Base-by-base conservation (phyloP, 768 basidiomycete genomes). In the Termitomyces sp. region DNA sequence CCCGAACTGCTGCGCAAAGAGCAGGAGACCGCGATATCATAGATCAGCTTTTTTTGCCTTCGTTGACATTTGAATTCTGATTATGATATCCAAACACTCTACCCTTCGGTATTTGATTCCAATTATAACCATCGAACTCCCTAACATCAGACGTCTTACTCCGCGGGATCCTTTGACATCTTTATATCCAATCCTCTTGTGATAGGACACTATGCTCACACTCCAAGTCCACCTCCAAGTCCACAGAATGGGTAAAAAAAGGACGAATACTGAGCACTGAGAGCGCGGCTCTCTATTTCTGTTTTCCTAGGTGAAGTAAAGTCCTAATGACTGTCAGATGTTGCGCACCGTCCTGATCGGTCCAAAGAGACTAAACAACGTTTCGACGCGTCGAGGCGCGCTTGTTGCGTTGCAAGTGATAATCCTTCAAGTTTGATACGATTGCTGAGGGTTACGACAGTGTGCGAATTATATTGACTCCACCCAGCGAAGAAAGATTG, bases 401-500 rank as follows among this genome's bases (percentile, higher is more conserved):
- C n/a, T n/a, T n/a, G n/a, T n/a, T n/a, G n/a, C n/a, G n/a, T n/a
- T n/a, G n/a, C n/a, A n/a, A n/a, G n/a, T n/a, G n/a, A n/a, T n/a
- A n/a, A n/a, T n/a, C n/a, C n/a, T n/a, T n/a, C n/a, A n/a, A n/a
- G n/a, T n/a, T n/a, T n/a, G n/a, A n/a, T n/a, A n/a, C n/a, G n/a
- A n/a, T n/a, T n/a, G n/a, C n/a, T n/a, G n/a, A n/a, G n/a, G n/a
- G n/a, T n/a, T n/a, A n/a, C n/a, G n/a, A n/a, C n/a, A n/a, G 36
- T n/a, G 39, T 33, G 13, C 3, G 31, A 12, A 13, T 49, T 20
- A 31, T 3, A 22, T 22, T 13, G 12, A 34, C 20, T 16, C 79
- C 78, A 81, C 7, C 79, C 78, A 57, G 70, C 73, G n/a, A n/a
- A 29, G 29, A 29, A n/a, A 81, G 81, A 56, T 77, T 73, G 49